phyloP scores from a whole-genome alignment of 768 basidiomycete species.

The Macrolepiota dolichaula region DNA sequence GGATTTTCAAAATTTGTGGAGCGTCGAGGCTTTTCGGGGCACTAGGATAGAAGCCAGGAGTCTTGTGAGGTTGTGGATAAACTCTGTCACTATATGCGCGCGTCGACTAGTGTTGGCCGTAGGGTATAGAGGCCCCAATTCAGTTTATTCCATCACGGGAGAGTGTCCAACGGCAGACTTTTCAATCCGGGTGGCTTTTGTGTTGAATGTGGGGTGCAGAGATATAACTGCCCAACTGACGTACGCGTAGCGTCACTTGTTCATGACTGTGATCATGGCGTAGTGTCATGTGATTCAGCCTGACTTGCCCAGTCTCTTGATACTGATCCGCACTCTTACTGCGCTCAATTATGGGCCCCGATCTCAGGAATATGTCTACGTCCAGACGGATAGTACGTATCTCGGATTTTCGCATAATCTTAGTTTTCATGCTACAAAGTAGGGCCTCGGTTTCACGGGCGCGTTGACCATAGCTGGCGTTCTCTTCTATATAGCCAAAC shows the following conservation, averaged over 20 bases:
- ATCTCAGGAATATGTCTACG: slow-evolving; percentile 11
- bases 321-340: no score
- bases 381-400: slow-evolving; percentile 15
- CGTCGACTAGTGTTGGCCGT: no score
- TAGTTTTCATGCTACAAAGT: slow-evolving; percentile 2
- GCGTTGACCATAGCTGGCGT: slow-evolving; percentile 27
- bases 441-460: slow-evolving; percentile 29
- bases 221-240: no score
- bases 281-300: no score
- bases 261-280: no score
- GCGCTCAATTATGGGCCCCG: not conserved
- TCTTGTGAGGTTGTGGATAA: no score
- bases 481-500: slow-evolving; percentile 31
- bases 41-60: no score
- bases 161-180: not conserved
- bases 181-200: not conserved
- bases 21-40: no score
- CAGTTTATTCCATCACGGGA: not conserved
- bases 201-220: not conserved
- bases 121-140: not conserved
- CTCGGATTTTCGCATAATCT: not conserved
- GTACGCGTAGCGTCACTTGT: no score
- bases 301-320: no score
- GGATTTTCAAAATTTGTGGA: no score
- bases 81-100: no score